phyloP scores from a whole-genome alignment of 1,284 basidiomycete species.

The Cryptococcus hybrid region DNA sequence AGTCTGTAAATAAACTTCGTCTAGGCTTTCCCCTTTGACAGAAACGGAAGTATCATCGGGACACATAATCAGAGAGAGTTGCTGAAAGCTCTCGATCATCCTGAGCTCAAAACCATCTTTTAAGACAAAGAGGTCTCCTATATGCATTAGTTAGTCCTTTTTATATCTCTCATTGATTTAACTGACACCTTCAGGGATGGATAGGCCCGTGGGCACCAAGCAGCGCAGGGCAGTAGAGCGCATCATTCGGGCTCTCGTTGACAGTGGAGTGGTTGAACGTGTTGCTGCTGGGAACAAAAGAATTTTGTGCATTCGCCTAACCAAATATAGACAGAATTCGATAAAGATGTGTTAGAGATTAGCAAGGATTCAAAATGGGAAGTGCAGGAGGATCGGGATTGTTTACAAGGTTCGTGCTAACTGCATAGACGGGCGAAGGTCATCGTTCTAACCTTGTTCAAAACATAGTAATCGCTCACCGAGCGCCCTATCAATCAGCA shows the following conservation, averaged over 20 bases:
- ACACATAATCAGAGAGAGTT: constrained; percentile 37
- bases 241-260: constrained; percentile 27
- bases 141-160: constrained; percentile 22
- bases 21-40: constrained; percentile 29
- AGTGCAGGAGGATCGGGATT: neutral
- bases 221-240: constrained; percentile 32
- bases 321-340: constrained; percentile 27
- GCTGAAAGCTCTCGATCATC: constrained; percentile 37
- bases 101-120: constrained; percentile 39
- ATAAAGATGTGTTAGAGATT: too few relatives aligned
- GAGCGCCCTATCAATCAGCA: constrained; percentile 6
- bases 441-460: neutral
- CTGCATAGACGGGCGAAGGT: too few relatives aligned
- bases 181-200: constrained; percentile 28
- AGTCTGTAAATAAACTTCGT: constrained; percentile 10
- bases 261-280: constrained; percentile 31
- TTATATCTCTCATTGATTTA: neutral
- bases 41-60: constrained; percentile 37
- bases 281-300: constrained; percentile 30
- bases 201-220: constrained; percentile 3
- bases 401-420: neutral
- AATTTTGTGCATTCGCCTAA: constrained; percentile 33
- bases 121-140: constrained; percentile 32
- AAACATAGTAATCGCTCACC: constrained; percentile 4
- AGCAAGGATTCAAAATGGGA: neutral